phyloP scores from a whole-genome alignment of 257 asterid species.

The Fraxinus excelsior region DNA sequence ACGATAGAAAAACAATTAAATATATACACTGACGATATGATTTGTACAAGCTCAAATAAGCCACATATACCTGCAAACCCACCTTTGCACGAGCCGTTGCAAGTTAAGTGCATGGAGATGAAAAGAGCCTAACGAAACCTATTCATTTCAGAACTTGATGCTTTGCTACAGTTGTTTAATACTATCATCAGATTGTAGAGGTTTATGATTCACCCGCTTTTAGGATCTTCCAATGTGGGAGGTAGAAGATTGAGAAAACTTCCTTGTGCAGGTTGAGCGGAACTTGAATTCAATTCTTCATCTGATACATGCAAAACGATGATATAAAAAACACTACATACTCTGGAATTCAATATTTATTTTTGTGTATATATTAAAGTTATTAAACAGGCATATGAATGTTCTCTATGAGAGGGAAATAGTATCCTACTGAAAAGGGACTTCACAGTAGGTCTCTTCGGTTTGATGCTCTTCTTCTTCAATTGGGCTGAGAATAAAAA shows the following conservation, averaged over 20 bases:
- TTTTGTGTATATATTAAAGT: background rate
- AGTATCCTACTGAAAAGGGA: constrained; percentile 80
- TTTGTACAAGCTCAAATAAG: constrained; percentile 54
- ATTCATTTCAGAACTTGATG: constrained; percentile 22
- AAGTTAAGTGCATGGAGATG: constrained; percentile 36
- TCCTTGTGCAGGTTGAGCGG: constrained; percentile 67
- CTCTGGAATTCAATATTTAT: constrained; percentile 4
- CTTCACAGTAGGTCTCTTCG: constrained; percentile 90
- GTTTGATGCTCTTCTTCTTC: constrained; percentile 85
- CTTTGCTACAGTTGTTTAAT: constrained; percentile 35
- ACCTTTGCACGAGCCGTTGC: constrained; percentile 49
- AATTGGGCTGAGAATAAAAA: constrained; percentile 66
- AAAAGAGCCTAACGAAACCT: constrained; percentile 39
- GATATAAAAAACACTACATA: no score
- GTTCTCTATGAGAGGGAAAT: constrained; percentile 12
- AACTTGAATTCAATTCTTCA: constrained; percentile 68
- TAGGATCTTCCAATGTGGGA: constrained; percentile 50
- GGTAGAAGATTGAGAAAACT: constrained; percentile 74
- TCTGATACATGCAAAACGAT: constrained; percentile 32
- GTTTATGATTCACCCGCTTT: constrained; percentile 43
- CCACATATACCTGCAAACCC: constrained; percentile 31
- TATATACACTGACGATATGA: constrained; percentile 52
- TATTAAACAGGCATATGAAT: background rate
- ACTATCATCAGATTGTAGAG: constrained; percentile 46
- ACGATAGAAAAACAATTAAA: constrained; percentile 29